Base-by-base conservation (phyloP, 1,284 basidiomycete species). In the Ustilago loliicola region DNA sequence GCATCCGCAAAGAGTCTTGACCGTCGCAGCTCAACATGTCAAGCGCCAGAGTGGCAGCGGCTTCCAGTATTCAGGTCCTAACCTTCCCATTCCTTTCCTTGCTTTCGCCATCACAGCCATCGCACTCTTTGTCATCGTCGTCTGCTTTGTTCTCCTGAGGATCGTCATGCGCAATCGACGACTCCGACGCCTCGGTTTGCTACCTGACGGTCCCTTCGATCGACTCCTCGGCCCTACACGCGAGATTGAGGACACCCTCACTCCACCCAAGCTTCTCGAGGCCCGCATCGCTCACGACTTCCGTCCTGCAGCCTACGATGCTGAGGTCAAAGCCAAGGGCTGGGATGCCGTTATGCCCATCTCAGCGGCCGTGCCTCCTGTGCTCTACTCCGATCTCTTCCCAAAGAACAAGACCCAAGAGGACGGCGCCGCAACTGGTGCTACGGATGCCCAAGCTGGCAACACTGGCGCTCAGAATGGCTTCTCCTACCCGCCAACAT, bases 101-200 rank as follows among this genome's bases (percentile, higher is more conserved):
- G 57, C 75, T 25, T 82, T 82, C 54, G 77, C 75, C 50, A 29
- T 77, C 55, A 64, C 75, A 79, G 82, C 82, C 29, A 81, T 83
- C 66, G 82, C 82, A n/a, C 78, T 83, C 25, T 83, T 83, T 50
- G 75, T 83, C 57, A 65, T 83, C 32, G 81, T 83, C 25, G 80
- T 83, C 56, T 79, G 80, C 58, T 83, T 83, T 48, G 80, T 83
- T 38, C 81, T 83, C 11, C 50, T 83, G 36, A 68, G 82, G 55
- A 82, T 83, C 61, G 80, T 82, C 60, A 63, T 83, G 62, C 68
- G 82, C 54, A 83, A 83, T 47, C 77, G 82, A 23, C 69, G 82
- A 30, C 71, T 83, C 1, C 66, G 82, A 21, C 73, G 80, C 7
- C 60, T 82, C n/a, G 82, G 82, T 9, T 56, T 83, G 21, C 63